Evolutionary conservation across 2,329 filamentous ascomycete species (phyloP).

Genomic region (Fusarium buxicola): DNA sequence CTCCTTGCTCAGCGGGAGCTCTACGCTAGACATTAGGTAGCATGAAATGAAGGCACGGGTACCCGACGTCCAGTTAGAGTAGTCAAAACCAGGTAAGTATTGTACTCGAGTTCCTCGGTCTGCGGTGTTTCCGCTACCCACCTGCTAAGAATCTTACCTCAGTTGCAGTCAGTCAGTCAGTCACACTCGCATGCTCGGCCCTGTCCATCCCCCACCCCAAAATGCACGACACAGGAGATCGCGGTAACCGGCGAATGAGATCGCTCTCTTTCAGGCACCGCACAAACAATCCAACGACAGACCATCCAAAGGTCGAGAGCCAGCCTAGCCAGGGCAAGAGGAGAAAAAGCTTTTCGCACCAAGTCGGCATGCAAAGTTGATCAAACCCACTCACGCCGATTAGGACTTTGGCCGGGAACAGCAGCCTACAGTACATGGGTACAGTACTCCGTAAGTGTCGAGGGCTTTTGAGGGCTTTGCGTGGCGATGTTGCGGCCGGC

Average conservation of each 20-base stretch:
- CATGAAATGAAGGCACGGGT: too few relatives aligned
- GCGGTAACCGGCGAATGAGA: conserved; percentile 39
- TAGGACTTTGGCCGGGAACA: not conserved
- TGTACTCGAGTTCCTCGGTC: too few relatives aligned
- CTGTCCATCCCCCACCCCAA: conserved; percentile 28
- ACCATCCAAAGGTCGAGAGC: conserved; percentile 10
- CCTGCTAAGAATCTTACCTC: not conserved
- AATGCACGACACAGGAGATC: conserved; percentile 46
- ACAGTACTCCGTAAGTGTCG: not conserved
- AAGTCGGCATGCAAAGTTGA: conserved; percentile 1
- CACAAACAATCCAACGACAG: conserved; percentile 24
- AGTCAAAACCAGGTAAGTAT: too few relatives aligned
- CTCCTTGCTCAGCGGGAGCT: conserved; percentile 10
- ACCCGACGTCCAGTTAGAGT: too few relatives aligned
- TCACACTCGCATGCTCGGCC: conserved; percentile 31
- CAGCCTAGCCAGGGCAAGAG: conserved; percentile 2
- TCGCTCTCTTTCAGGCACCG: conserved; percentile 34
- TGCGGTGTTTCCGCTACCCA: too few relatives aligned
- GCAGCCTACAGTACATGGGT: too few relatives aligned
- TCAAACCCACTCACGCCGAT: conserved; percentile 4
- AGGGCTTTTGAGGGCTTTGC: conserved; percentile 4
- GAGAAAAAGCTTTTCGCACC: conserved; percentile 8
- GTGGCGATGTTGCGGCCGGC: conserved; percentile 1
- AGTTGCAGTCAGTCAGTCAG: conserved; percentile 22
- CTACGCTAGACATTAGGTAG: too few relatives aligned